Evolutionary conservation across 2,329 filamentous ascomycete species (phyloP).

Genomic region (Bimuria novae-zelandiae): DNA sequence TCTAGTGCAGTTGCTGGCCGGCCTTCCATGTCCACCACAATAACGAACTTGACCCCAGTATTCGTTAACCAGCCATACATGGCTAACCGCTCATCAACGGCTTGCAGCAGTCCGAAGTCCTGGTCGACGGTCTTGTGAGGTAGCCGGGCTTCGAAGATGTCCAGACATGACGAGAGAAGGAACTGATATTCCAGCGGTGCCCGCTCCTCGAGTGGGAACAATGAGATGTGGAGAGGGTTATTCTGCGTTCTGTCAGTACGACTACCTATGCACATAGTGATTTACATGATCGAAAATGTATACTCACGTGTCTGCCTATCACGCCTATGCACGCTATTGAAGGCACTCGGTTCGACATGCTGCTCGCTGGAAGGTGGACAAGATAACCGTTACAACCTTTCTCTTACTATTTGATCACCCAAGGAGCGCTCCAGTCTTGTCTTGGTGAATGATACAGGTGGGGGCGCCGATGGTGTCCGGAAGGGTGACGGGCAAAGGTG

Average conservation of each 20-base stretch:
- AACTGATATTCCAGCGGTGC: constrained; percentile 89
- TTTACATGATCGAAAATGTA: too few relatives aligned
- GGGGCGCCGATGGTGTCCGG: constrained; percentile 25
- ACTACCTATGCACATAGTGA: too few relatives aligned
- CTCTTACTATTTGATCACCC: neutral
- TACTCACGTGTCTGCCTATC: constrained; percentile 84
- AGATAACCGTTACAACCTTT: neutral
- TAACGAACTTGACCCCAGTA: constrained; percentile 88
- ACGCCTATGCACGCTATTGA: constrained; percentile 92
- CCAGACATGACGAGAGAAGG: constrained; percentile 85
- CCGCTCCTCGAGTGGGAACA: constrained; percentile 77
- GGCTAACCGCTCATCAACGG: constrained; percentile 88
- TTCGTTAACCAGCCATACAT: constrained; percentile 97
- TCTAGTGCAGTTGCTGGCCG: constrained; percentile 52
- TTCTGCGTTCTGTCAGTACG: constrained; percentile 63
- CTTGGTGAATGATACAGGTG: constrained; percentile 13
- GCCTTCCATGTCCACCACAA: constrained; percentile 89
- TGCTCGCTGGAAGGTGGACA: neutral
- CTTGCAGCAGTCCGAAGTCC: constrained; percentile 89
- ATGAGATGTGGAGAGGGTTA: constrained; percentile 90
- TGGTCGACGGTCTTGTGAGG: constrained; percentile 74
- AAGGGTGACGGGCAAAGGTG: constrained; percentile 27
- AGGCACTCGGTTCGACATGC: constrained; percentile 58
- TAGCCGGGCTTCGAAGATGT: constrained; percentile 87
- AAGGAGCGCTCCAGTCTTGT: neutral